Evolutionary conservation across 2,329 filamentous ascomycete species (phyloP).

Genomic region (Pyrenophora tritici-repentis): DNA sequence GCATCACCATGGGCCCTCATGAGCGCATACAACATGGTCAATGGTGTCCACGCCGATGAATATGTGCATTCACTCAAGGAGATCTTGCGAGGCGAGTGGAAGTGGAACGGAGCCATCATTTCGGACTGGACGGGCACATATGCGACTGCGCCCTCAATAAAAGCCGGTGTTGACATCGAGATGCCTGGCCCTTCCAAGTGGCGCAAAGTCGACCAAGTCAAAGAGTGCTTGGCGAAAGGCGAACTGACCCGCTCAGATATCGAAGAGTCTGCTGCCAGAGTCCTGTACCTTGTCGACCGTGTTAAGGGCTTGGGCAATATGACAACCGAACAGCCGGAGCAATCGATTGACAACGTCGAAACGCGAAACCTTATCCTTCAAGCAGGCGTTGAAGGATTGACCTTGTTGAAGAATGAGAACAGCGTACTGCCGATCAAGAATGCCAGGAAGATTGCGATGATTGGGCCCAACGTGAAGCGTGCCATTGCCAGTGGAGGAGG

Average conservation of each 20-base stretch:
- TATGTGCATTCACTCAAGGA: slow-evolving; percentile 50
- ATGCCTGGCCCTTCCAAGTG: slow-evolving; percentile 50
- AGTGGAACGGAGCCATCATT: slow-evolving; percentile 51
- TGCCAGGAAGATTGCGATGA: slow-evolving; percentile 65
- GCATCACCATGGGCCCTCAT: slow-evolving; percentile 71
- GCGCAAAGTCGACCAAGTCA: slow-evolving; percentile 45
- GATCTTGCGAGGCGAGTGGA: slow-evolving; percentile 49
- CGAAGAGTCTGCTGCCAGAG: slow-evolving; percentile 56
- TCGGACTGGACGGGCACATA: slow-evolving; percentile 52
- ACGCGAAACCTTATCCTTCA: slow-evolving; percentile 65
- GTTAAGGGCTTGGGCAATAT: slow-evolving; percentile 64
- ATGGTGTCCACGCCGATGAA: slow-evolving; percentile 57
- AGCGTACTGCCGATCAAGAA: slow-evolving; percentile 63
- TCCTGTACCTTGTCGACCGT: slow-evolving; percentile 66
- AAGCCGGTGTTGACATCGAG: slow-evolving; percentile 48
- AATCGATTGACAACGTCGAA: slow-evolving; percentile 58
- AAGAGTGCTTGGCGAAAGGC: slow-evolving; percentile 42
- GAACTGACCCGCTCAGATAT: slow-evolving; percentile 55
- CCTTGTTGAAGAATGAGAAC: slow-evolving; percentile 67
- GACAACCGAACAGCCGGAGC: slow-evolving; percentile 61
- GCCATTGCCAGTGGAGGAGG: slow-evolving; percentile 71
- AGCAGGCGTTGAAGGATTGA: slow-evolving; percentile 66
- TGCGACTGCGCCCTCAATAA: slow-evolving; percentile 46
- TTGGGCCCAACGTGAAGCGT: slow-evolving; percentile 69
- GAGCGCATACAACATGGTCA: slow-evolving; percentile 71